phyloP scores from a whole-genome alignment of 2,329 filamentous ascomycete species.

The Diplodia sapinea region DNA sequence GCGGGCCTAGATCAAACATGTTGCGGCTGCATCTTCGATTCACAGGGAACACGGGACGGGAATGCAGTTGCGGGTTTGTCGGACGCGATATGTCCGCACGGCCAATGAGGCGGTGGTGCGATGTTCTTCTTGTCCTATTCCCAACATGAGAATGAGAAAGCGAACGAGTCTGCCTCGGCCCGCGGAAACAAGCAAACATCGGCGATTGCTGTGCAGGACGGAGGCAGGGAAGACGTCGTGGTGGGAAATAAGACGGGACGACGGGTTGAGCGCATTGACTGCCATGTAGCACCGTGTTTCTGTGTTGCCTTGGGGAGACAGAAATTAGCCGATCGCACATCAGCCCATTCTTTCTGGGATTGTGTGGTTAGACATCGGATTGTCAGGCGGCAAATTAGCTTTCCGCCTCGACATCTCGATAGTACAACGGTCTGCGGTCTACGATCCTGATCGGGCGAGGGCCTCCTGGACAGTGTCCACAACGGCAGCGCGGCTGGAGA shows the following conservation, averaged over 20 bases:
- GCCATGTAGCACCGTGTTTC: neutral
- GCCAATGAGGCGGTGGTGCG: neutral
- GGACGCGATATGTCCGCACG: neutral
- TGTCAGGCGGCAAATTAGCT: neutral
- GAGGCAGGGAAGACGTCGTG: neutral
- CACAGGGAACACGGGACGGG: neutral
- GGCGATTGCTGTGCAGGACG: neutral
- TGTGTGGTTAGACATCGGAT: constrained; percentile 20
- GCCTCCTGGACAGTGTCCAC: no score
- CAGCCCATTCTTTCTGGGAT: constrained; percentile 10
- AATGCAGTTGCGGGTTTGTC: neutral
- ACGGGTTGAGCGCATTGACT: neutral
- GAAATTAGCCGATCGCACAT: neutral
- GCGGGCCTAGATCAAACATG: neutral
- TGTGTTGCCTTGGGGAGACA: neutral
- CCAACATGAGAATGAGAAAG: neutral
- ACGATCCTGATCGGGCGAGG: constrained; percentile 2
- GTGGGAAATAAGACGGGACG: neutral
- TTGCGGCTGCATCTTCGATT: neutral
- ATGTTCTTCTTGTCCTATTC: neutral
- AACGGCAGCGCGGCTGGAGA: no score
- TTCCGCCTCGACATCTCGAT: neutral
- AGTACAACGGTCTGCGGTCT: neutral
- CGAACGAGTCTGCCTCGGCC: neutral
- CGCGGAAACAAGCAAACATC: neutral